phyloP scores from a whole-genome alignment of 2,329 filamentous ascomycete species.

The Trichoderma lentiforme region DNA sequence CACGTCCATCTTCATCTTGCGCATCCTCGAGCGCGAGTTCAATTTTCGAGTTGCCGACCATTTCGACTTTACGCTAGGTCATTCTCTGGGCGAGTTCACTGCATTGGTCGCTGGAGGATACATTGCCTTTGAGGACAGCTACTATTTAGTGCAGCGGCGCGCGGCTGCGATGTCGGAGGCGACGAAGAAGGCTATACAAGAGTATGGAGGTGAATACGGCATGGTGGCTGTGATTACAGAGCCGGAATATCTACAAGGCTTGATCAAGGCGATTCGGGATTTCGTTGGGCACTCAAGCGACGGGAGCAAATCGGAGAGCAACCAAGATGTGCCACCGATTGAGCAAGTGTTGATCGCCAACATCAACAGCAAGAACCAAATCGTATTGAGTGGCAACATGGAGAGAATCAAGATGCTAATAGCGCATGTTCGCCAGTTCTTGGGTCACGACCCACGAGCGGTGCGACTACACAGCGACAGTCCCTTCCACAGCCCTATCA shows the following conservation, averaged over 20 bases:
- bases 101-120: slow-evolving; percentile 83
- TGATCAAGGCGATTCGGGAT: slow-evolving; percentile 72
- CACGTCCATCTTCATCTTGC: slow-evolving; percentile 83
- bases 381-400: slow-evolving; percentile 86
- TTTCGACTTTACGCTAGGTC: slow-evolving; percentile 80
- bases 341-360: slow-evolving; percentile 90
- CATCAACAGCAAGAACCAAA: slow-evolving; percentile 94
- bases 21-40: slow-evolving; percentile 82
- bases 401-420: slow-evolving; percentile 77
- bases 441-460: slow-evolving; percentile 85
- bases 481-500: slow-evolving; percentile 88
- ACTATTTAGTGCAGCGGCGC: slow-evolving; percentile 71
- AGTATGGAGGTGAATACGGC: slow-evolving; percentile 78
- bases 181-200: slow-evolving; percentile 60
- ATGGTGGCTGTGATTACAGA: slow-evolving; percentile 95
- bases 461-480: slow-evolving; percentile 83
- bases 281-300: slow-evolving; percentile 69
- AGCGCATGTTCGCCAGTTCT: slow-evolving; percentile 81
- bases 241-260: slow-evolving; percentile 64
- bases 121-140: slow-evolving; percentile 71
- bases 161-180: slow-evolving; percentile 82
- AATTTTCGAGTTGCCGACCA: slow-evolving; percentile 67
- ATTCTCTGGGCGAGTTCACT: slow-evolving; percentile 90
- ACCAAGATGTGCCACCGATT: slow-evolving; percentile 67
- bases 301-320: slow-evolving; percentile 66